Conservation (phyloP, 352 stramenopile genomes). For the Phytophthora niederhauseri region DNA sequence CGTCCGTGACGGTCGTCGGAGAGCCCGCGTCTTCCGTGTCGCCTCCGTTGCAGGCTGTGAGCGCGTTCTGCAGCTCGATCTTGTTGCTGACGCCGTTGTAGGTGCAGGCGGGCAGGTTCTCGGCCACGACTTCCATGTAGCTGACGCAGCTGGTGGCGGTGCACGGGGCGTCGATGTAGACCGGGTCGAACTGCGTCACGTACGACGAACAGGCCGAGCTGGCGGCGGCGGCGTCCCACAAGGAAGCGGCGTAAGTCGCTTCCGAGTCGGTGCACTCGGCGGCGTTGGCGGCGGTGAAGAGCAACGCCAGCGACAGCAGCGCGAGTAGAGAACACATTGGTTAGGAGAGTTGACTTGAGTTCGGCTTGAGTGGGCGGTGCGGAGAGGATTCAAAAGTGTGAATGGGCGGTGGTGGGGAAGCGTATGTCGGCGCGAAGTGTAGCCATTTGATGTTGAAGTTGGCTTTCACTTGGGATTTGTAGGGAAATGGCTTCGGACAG, state of each 20-base stretch:
- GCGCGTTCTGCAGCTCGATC: slow-evolving; percentile 18
- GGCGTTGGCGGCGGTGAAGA: slow-evolving; percentile 1
- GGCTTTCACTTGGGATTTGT: not conserved
- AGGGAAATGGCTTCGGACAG: not conserved
- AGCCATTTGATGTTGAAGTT: slow-evolving; percentile 14
- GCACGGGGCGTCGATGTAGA: slow-evolving; percentile 27
- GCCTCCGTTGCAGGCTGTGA: slow-evolving; percentile 20
- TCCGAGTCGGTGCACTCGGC: slow-evolving; percentile 25
- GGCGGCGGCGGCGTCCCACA: slow-evolving; percentile 19
- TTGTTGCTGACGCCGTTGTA: slow-evolving; percentile 34
- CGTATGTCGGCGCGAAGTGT: slow-evolving; percentile 10
- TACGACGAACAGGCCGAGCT: slow-evolving; percentile 23
- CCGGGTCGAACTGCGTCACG: slow-evolving; percentile 6
- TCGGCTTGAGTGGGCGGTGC: not conserved
- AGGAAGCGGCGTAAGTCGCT: slow-evolving; percentile 3
- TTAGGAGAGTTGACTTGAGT: not conserved
- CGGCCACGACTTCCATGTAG: slow-evolving; percentile 19
- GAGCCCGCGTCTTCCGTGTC: slow-evolving; percentile 8
- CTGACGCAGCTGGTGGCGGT: slow-evolving; percentile 19
- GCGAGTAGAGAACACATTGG: not conserved
- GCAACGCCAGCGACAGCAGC: not conserved
- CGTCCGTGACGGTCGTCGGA: slow-evolving; percentile 8
- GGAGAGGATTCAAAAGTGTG: slow-evolving; percentile 7
- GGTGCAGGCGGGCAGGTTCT: slow-evolving; percentile 24
- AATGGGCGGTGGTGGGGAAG: not conserved